These are phyloP conservation scores for Fusarium sp. DNA, from an alignment of 2,329 filamentous ascomycete genomes.

Conservation along the genomic window DNA sequence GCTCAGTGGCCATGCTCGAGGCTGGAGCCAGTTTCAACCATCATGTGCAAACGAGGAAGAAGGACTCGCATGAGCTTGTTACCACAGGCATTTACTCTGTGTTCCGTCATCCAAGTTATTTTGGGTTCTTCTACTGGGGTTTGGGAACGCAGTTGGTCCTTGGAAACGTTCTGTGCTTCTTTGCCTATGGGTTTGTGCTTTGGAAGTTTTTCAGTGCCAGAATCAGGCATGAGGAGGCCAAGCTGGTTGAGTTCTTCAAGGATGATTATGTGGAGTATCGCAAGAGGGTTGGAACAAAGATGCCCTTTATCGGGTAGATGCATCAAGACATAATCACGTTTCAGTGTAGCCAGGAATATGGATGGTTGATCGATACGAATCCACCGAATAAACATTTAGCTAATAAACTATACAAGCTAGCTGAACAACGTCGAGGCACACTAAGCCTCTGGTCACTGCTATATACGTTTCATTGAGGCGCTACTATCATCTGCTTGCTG, in stretches of 20 bases:
- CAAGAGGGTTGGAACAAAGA: constrained; percentile 76
- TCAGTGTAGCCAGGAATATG: not conserved
- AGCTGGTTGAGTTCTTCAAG: constrained; percentile 84
- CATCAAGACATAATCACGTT: not conserved
- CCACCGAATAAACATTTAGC: constrained; percentile 6
- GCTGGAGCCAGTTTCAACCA: constrained; percentile 95
- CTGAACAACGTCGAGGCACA: constrained; percentile 1
- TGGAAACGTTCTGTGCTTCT: constrained; percentile 83
- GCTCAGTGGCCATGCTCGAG: constrained; percentile 87
- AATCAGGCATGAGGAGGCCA: constrained; percentile 81
- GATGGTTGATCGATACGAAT: constrained; percentile 3
- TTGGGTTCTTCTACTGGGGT: constrained; percentile 99
- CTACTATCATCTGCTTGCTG: constrained; percentile 56
- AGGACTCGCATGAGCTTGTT: constrained; percentile 79
- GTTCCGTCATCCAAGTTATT: constrained; percentile 90
- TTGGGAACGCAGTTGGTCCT: constrained; percentile 92
- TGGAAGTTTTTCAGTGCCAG: constrained; percentile 86
- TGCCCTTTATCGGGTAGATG: constrained; percentile 71
- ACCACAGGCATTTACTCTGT: constrained; percentile 81
- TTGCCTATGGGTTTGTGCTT: constrained; percentile 78
- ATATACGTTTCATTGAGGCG: constrained; percentile 7
- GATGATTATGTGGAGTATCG: constrained; percentile 82
- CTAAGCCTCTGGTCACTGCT: not conserved
- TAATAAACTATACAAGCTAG: constrained; percentile 3
- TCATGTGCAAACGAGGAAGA: constrained; percentile 77